phyloP scores from a whole-genome alignment of 352 stramenopile species.

The Phytophthora sansomeana region DNA sequence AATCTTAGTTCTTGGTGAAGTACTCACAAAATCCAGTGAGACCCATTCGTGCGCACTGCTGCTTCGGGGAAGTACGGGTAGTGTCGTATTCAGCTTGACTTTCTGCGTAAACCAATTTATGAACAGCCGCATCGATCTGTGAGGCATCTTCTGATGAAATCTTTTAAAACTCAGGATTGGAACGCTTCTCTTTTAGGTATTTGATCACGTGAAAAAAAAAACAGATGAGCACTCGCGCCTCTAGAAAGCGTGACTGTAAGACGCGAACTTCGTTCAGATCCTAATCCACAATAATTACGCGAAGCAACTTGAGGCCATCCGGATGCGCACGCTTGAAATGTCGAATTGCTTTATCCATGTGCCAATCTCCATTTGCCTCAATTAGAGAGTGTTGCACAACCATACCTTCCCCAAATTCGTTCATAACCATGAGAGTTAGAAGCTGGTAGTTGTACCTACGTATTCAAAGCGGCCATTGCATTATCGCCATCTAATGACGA shows the following conservation, averaged over 20 bases:
- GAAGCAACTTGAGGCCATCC: too few relatives aligned
- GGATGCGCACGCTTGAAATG: conserved; percentile 2
- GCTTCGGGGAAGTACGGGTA: neutral
- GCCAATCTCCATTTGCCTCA: neutral
- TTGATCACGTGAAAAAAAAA: conserved; percentile 21
- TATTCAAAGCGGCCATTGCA: neutral
- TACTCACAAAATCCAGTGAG: too few relatives aligned
- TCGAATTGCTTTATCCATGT: neutral
- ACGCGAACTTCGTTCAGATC: neutral
- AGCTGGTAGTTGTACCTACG: conserved; percentile 24
- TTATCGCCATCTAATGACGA: neutral
- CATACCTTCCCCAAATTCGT: neutral
- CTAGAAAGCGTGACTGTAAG: too few relatives aligned
- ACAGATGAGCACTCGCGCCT: neutral
- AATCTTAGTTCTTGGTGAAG: too few relatives aligned
- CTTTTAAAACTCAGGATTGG: neutral
- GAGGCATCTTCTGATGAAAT: neutral
- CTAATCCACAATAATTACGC: conserved; percentile 5
- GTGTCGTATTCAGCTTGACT: neutral
- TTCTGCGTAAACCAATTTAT: neutral
- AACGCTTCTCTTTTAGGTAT: conserved; percentile 18
- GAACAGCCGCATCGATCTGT: neutral
- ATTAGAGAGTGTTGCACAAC: conserved; percentile 8
- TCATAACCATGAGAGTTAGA: conserved; percentile 3
- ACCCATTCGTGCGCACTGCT: too few relatives aligned